These are phyloP conservation scores for Metschnikowia vanudenii DNA, from an alignment of 805 yeast genomes.

Conservation along the genomic window DNA sequence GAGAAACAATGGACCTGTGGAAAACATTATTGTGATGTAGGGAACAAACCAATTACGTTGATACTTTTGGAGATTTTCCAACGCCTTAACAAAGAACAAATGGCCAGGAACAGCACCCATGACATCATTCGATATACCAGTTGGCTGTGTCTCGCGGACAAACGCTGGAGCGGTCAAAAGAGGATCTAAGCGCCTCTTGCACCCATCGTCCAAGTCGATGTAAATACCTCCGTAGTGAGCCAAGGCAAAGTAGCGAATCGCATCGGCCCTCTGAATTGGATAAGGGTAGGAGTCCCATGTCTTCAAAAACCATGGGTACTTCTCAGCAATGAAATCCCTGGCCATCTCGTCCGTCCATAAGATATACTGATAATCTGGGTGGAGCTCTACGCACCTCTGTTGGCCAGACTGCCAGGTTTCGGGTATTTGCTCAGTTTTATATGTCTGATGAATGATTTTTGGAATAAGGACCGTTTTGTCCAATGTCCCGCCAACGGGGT, in stretches of 20 bases:
- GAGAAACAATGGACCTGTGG: conserved; percentile 88
- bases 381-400: conserved; percentile 68
- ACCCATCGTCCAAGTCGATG: conserved; percentile 88
- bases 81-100: conserved; percentile 74
- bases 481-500: conserved; percentile 47
- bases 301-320: conserved; percentile 82
- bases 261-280: conserved; percentile 89
- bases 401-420: conserved; percentile 80
- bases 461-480: conserved; percentile 65
- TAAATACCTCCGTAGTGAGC: conserved; percentile 87
- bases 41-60: conserved; percentile 76
- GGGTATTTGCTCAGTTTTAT: conserved; percentile 76
- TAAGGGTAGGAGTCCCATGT: conserved; percentile 77
- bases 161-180: conserved; percentile 79
- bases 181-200: conserved; percentile 76
- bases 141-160: conserved; percentile 82
- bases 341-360: conserved; percentile 90
- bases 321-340: conserved; percentile 69
- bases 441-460: conserved; percentile 90
- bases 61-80: conserved; percentile 61
- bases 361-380: conserved; percentile 85
- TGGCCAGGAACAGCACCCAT: conserved; percentile 88
- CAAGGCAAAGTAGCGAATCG: conserved; percentile 81
- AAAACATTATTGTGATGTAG: conserved; percentile 86
- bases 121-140: conserved; percentile 90